Evolutionary conservation across 2,329 filamentous ascomycete genomes (phyloP).

Genomic region (Metarhizium brunneum): DNA sequence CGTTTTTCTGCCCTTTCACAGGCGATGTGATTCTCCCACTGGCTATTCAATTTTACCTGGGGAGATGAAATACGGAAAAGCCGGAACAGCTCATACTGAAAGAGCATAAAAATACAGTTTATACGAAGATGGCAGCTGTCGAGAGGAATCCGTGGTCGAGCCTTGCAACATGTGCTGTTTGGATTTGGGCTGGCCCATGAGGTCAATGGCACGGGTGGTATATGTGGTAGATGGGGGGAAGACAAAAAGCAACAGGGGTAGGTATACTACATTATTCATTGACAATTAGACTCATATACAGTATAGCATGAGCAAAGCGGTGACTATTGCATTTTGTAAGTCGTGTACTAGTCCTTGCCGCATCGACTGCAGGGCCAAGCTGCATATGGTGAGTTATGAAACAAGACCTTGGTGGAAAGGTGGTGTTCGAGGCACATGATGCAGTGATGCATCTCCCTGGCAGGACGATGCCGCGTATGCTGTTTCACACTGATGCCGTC

Average conservation of each 20-base stretch:
- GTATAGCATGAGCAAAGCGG: not conserved
- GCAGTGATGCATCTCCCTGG: too few species aligned
- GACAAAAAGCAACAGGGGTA: not conserved
- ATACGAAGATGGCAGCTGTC: not conserved
- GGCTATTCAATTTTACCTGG: not conserved
- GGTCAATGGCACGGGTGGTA: slow-evolving; percentile 1
- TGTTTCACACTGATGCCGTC: too few species aligned
- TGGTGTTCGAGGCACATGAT: too few species aligned
- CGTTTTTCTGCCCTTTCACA: not conserved
- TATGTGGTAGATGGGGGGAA: not conserved
- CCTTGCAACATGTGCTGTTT: not conserved
- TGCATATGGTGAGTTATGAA: too few species aligned
- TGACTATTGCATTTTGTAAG: too few species aligned
- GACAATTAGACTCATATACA: not conserved
- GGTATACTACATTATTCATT: not conserved
- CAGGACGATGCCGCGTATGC: too few species aligned
- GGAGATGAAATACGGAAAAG: not conserved
- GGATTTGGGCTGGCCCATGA: slow-evolving; percentile 6
- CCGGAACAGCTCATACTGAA: not conserved
- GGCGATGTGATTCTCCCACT: not conserved
- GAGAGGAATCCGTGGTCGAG: not conserved
- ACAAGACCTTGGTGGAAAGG: too few species aligned
- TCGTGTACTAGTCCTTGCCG: too few species aligned
- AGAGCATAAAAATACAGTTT: not conserved
- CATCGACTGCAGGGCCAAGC: too few species aligned